Conservation (phyloP, 805 yeast species). For the Danielozyma ontarioensis region DNA sequence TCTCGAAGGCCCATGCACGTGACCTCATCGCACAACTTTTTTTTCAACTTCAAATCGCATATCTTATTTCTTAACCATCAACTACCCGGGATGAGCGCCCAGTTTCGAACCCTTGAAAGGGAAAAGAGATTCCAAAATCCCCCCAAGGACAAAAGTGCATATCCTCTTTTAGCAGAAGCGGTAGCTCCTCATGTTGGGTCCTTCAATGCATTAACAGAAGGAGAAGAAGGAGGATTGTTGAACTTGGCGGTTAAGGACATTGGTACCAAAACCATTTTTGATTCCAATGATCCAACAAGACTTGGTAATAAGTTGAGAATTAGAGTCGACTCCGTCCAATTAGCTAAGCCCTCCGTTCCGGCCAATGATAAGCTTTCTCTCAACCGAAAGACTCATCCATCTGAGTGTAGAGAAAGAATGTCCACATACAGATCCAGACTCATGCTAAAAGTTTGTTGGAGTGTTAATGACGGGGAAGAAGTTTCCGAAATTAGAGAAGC, state of each 20-base stretch:
- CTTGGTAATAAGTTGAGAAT: slow-evolving; percentile 81
- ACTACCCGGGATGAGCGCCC: slow-evolving; percentile 38
- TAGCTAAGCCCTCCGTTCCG: slow-evolving; percentile 78
- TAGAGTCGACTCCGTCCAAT: slow-evolving; percentile 84
- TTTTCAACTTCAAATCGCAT: slow-evolving; percentile 1
- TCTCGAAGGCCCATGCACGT: slow-evolving; percentile 2
- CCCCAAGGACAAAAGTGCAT: slow-evolving; percentile 79
- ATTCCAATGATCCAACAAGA: slow-evolving; percentile 61
- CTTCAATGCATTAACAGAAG: slow-evolving; percentile 90
- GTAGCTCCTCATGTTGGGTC: slow-evolving; percentile 95
- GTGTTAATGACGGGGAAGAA: slow-evolving; percentile 84
- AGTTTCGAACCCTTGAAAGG: slow-evolving; percentile 80
- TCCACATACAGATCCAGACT: slow-evolving; percentile 74
- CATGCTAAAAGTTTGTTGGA: slow-evolving; percentile 75
- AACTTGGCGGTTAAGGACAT: slow-evolving; percentile 85
- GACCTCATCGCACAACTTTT: slow-evolving; percentile 1
- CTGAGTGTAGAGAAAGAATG: slow-evolving; percentile 84
- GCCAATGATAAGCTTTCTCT: slow-evolving; percentile 66
- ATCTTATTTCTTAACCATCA: slow-evolving; percentile 3
- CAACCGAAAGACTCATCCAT: slow-evolving; percentile 76
- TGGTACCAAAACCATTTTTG: slow-evolving; percentile 81
- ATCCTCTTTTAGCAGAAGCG: slow-evolving; percentile 80
- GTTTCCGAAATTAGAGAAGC: slow-evolving; percentile 79
- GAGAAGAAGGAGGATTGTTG: slow-evolving; percentile 77
- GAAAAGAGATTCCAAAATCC: slow-evolving; percentile 84